A percentile compares a stretch with the other conserved stretches of the same genome.
Conservation (phyloP, 129 eudicot genomes). For the Centaurea solstitialis region DNA sequence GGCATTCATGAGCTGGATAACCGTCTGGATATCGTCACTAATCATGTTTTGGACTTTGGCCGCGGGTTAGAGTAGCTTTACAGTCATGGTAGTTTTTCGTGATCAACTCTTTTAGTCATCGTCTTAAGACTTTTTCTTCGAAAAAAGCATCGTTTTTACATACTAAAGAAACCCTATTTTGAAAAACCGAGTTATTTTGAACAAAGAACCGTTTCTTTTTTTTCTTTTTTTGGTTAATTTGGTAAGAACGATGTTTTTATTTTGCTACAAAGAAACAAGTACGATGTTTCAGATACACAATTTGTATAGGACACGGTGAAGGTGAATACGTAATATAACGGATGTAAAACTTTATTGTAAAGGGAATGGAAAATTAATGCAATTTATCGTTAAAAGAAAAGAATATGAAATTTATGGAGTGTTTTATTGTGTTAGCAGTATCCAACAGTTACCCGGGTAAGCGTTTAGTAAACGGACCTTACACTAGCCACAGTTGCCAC, state of each 20-base stretch:
- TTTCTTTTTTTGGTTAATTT: neutral
- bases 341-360: too few species aligned
- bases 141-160: neutral
- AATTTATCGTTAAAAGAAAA: too few species aligned
- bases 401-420: too few species aligned
- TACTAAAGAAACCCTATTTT: neutral
- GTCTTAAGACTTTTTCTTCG: neutral
- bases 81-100: neutral
- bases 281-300: neutral
- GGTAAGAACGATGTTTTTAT: neutral
- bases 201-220: too few species aligned
- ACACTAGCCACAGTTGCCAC: too few species aligned
- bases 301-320: neutral
- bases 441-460: too few species aligned
- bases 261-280: neutral
- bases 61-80: constrained; percentile 42
- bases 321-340: neutral
- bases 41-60: constrained; percentile 85
- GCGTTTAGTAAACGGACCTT: too few species aligned
- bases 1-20: constrained; percentile 75
- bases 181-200: neutral
- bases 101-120: neutral
- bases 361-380: too few species aligned
- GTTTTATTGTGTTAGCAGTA: too few species aligned
- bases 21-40: constrained; percentile 54